A percentile compares a stretch with the other conserved stretches of the same genome.
Evolutionary conservation across 192 early-diverging fungal species (phyloP).

Genomic region (Coemansia sp.): DNA sequence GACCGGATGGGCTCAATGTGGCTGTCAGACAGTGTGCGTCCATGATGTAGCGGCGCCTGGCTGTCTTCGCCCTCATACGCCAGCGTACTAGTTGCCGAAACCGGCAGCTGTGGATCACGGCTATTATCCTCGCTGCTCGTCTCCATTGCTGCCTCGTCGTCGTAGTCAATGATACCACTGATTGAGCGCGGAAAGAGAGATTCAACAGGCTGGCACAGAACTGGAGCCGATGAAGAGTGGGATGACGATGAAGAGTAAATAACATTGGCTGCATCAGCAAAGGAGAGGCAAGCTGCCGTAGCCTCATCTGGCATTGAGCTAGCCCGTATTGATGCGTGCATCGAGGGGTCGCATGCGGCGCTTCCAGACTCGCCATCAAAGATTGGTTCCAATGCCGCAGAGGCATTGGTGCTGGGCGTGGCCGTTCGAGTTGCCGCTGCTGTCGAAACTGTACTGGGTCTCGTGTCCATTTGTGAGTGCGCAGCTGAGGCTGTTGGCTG

Average conservation of each 20-base stretch:
- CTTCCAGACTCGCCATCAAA: background rate
- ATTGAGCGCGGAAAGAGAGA: background rate
- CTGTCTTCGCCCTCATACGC: background rate
- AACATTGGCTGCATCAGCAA: background rate
- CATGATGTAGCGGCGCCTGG: constrained; percentile 3
- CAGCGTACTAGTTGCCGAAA: constrained; percentile 8
- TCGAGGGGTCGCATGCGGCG: background rate
- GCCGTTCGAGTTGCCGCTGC: constrained; percentile 7
- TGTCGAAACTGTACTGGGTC: constrained; percentile 4
- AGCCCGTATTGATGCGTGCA: constrained; percentile 1
- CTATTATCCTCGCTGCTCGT: constrained; percentile 10
- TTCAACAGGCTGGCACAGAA: background rate
- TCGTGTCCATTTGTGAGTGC: constrained; percentile 2
- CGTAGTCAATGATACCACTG: background rate
- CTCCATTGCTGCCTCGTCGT: constrained; percentile 10
- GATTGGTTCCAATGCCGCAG: background rate
- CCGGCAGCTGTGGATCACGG: constrained; percentile 7
- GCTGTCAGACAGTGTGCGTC: constrained; percentile 15
- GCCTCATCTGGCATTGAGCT: constrained; percentile 7
- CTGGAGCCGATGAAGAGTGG: constrained; percentile 1
- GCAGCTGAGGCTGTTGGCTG: background rate
- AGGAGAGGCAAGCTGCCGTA: background rate
- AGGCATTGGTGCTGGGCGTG: constrained; percentile 3
- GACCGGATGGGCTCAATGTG: constrained; percentile 38
- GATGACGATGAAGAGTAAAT: constrained; percentile 9